phyloP scores from a whole-genome alignment of 1,284 basidiomycete genomes.

The Athelia sp. region DNA sequence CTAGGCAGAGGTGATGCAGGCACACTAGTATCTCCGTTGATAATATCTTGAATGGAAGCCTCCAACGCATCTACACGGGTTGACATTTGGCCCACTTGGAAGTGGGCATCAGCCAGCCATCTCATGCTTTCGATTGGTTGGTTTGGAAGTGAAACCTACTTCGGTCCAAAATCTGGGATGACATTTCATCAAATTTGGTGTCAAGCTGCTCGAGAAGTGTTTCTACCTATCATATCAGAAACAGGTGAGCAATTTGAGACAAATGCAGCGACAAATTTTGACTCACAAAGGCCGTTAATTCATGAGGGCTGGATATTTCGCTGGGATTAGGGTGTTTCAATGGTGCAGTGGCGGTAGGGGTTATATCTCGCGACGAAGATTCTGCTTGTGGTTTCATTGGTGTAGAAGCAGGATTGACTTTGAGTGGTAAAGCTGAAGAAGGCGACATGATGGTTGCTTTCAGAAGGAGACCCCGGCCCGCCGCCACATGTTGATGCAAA shows the following conservation, averaged over 20 bases:
- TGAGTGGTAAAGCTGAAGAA: constrained; percentile 50
- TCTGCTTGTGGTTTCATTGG: constrained; percentile 30
- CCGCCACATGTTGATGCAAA: too few relatives aligned
- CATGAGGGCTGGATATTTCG: constrained; percentile 78
- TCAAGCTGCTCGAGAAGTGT: constrained; percentile 73
- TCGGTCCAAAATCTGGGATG: constrained; percentile 71
- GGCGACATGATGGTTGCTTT: constrained; percentile 13
- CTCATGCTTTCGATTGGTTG: constrained; percentile 6
- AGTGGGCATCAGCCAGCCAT: constrained; percentile 1
- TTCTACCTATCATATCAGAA: constrained; percentile 53
- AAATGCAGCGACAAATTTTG: constrained; percentile 3
- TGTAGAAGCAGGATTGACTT: constrained; percentile 45
- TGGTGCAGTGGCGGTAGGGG: constrained; percentile 31
- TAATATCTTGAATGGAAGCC: constrained; percentile 78
- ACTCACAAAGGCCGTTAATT: constrained; percentile 77
- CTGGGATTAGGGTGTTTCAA: constrained; percentile 33
- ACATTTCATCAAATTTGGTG: constrained; percentile 80
- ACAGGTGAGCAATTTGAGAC: not conserved
- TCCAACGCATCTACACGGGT: constrained; percentile 77
- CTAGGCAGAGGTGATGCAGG: constrained; percentile 43
- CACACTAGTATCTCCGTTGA: constrained; percentile 59
- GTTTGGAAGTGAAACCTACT: constrained; percentile 45
- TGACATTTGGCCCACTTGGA: constrained; percentile 78
- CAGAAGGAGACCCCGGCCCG: too few relatives aligned
- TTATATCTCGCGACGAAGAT: constrained; percentile 37